Percentiles rank a stretch among this genome's conserved stretches.
phyloP scores from a whole-genome alignment of 1,284 basidiomycete genomes.

The Stereum hirsutum region DNA sequence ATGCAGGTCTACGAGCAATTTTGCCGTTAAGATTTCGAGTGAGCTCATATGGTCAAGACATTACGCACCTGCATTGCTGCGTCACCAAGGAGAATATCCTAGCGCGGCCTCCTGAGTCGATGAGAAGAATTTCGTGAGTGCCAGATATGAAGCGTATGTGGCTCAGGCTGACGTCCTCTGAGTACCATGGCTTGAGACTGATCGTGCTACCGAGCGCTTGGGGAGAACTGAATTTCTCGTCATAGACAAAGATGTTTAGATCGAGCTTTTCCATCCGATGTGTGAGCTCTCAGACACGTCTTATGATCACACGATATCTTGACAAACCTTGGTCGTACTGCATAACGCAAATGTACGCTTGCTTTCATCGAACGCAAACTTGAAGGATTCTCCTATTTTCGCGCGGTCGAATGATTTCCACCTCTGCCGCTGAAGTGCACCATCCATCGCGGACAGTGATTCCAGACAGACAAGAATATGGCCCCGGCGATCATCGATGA shows the following conservation, averaged over 20 bases:
- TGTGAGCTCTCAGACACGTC: too few species aligned
- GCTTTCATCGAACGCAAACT: constrained; percentile 40
- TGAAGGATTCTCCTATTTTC: constrained; percentile 32
- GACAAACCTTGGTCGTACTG: constrained; percentile 29
- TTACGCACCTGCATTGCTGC: constrained; percentile 36
- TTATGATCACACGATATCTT: not conserved
- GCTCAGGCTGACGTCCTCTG: constrained; percentile 3
- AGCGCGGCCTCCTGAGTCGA: constrained; percentile 30
- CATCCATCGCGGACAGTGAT: constrained; percentile 18
- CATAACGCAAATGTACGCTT: constrained; percentile 37
- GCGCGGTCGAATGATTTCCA: constrained; percentile 29
- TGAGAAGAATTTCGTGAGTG: constrained; percentile 37
- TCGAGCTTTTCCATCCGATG: constrained; percentile 20
- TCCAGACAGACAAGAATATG: constrained; percentile 31
- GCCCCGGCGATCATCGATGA: too few species aligned
- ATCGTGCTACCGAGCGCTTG: constrained; percentile 28
- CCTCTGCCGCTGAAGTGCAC: constrained; percentile 17
- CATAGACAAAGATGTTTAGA: constrained; percentile 35
- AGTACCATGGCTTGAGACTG: constrained; percentile 36
- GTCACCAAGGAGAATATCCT: constrained; percentile 41
- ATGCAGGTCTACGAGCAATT: constrained; percentile 30
- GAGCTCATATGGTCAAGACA: not conserved
- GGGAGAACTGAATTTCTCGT: constrained; percentile 29
- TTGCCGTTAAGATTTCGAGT: not conserved
- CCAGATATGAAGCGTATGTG: constrained; percentile 26